phyloP scores from a whole-genome alignment of 148 eudicot genomes.

The Vaccinium myrtillus region DNA sequence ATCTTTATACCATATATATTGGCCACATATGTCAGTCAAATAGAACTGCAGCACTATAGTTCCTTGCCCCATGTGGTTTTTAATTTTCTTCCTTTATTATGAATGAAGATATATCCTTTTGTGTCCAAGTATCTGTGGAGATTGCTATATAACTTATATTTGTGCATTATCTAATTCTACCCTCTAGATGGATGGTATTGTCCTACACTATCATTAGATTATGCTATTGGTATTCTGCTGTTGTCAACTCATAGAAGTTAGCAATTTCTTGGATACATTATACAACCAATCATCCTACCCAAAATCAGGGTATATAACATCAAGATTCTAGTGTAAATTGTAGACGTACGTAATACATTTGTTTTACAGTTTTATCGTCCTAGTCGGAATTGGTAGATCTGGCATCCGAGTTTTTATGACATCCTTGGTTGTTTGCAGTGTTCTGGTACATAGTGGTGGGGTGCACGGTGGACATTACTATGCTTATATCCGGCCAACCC shows the following conservation, averaged over 20 bases:
- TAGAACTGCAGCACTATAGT: not conserved
- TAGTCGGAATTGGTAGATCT: not conserved
- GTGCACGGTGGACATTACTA: conserved; percentile 90
- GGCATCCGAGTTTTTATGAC: not conserved
- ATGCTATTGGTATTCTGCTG: not conserved
- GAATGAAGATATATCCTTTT: not conserved
- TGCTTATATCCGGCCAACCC: conserved; percentile 80
- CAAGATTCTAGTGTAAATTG: not conserved
- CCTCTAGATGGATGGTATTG: not conserved
- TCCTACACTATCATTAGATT: not conserved
- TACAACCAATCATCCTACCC: not conserved
- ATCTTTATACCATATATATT: not conserved
- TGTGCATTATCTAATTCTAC: not conserved
- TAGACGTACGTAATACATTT: not conserved
- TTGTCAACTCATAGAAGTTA: not conserved
- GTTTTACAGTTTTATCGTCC: not conserved
- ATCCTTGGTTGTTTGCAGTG: conserved; percentile 42
- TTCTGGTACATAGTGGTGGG: conserved; percentile 91
- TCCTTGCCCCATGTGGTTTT: not conserved
- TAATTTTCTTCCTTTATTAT: not conserved
- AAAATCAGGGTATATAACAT: not conserved
- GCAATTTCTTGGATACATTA: not conserved
- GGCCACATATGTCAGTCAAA: not conserved
- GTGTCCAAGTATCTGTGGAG: not conserved
- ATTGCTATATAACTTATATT: not conserved